Evolutionary conservation across 2,329 filamentous ascomycete genomes (phyloP).

Genomic region (Epicoccum sorghinum): DNA sequence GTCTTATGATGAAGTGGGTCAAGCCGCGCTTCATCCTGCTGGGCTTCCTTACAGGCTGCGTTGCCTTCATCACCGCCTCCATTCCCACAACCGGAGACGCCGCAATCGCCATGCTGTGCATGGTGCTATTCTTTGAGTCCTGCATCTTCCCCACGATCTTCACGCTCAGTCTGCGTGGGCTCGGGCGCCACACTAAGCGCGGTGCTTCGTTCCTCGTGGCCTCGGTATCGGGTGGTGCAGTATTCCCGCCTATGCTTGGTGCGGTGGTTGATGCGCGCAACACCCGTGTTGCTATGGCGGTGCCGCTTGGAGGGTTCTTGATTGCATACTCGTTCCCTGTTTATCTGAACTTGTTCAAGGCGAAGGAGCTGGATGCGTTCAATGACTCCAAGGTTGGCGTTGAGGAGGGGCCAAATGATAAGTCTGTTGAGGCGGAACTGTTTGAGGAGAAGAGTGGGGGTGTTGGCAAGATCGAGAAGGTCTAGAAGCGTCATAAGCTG

Average conservation of each 20-base stretch:
- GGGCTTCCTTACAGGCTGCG: conserved; percentile 57
- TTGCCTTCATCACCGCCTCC: conserved; percentile 57
- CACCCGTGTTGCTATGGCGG: conserved; percentile 33
- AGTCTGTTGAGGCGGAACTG: conserved; percentile 12
- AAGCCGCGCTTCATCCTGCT: conserved; percentile 63
- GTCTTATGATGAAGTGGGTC: conserved; percentile 57
- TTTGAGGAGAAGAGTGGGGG: conserved; percentile 20
- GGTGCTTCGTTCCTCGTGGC: conserved; percentile 35
- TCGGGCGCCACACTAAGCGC: conserved; percentile 37
- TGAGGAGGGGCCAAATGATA: conserved; percentile 1
- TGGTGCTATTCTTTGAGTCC: conserved; percentile 62
- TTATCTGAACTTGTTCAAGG: conserved; percentile 38
- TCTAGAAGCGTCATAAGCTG: background rate
- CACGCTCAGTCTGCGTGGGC: conserved; percentile 31
- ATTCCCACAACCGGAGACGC: conserved; percentile 50
- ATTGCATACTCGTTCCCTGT: conserved; percentile 36
- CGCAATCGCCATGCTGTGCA: conserved; percentile 54
- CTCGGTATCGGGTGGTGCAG: conserved; percentile 32
- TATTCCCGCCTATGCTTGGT: conserved; percentile 37
- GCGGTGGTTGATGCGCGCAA: conserved; percentile 32
- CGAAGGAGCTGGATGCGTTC: conserved; percentile 36
- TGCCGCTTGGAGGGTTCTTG: conserved; percentile 37
- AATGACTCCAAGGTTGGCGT: conserved; percentile 22
- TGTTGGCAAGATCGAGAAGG: conserved; percentile 16
- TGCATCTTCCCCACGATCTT: conserved; percentile 43